Conservation (phyloP, 805 yeast species). For the Cyberlindnera americana region DNA sequence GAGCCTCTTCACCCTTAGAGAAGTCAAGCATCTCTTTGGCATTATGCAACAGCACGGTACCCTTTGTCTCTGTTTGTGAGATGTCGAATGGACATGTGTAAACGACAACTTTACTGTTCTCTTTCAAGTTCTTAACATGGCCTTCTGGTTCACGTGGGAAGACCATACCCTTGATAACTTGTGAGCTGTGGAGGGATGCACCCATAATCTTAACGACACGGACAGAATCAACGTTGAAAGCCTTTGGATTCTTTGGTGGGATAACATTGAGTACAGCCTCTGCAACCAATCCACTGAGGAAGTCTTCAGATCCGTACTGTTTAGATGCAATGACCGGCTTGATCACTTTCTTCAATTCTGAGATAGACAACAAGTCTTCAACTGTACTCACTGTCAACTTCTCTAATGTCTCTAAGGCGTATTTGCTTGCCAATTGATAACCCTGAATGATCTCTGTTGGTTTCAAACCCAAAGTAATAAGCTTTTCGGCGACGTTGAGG, state of each 20-base stretch:
- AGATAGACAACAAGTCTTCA: slow-evolving; percentile 49
- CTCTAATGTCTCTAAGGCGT: slow-evolving; percentile 66
- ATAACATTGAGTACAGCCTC: slow-evolving; percentile 79
- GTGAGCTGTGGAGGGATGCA: slow-evolving; percentile 64
- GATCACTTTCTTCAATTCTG: slow-evolving; percentile 66
- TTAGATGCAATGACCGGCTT: slow-evolving; percentile 90
- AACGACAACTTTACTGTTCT: slow-evolving; percentile 81
- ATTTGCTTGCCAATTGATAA: slow-evolving; percentile 79
- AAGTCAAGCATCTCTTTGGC: slow-evolving; percentile 97
- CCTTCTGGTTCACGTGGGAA: slow-evolving; percentile 98
- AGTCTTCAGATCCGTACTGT: slow-evolving; percentile 84
- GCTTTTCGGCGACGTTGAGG: slow-evolving; percentile 79
- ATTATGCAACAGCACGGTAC: slow-evolving; percentile 91
- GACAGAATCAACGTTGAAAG: slow-evolving; percentile 87
- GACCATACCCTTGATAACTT: slow-evolving; percentile 95
- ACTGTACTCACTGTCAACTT: slow-evolving; percentile 58
- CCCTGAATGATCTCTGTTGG: slow-evolving; percentile 94
- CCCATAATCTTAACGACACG: slow-evolving; percentile 98
- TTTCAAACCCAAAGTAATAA: slow-evolving; percentile 78
- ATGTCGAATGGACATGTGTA: slow-evolving; percentile 93
- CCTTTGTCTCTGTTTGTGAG: slow-evolving; percentile 96
- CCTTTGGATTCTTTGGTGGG: slow-evolving; percentile 59
- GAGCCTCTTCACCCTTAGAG: slow-evolving; percentile 94
- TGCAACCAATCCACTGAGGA: slow-evolving; percentile 70
- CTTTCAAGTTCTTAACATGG: slow-evolving; percentile 58